Conservation (phyloP, 768 basidiomycete species). For the Macrolepiota fuliginosa region DNA sequence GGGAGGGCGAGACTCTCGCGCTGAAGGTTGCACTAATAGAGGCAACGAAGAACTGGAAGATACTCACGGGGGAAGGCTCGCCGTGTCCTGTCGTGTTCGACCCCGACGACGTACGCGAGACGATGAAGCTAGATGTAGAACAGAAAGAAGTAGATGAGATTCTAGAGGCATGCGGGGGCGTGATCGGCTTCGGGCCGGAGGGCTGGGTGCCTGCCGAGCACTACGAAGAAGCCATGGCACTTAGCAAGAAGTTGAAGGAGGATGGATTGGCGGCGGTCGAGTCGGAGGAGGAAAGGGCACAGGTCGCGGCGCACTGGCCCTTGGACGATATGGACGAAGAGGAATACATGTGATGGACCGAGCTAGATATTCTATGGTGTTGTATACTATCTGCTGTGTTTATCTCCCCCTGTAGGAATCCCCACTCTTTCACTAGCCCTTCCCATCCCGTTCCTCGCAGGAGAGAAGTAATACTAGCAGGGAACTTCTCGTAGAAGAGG, state of each 20-base stretch:
- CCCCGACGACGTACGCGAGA: conserved; percentile 39
- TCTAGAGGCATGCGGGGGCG: conserved; percentile 24
- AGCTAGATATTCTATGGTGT: no score
- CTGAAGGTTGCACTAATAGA: conserved; percentile 46
- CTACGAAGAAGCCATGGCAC: conserved; percentile 37
- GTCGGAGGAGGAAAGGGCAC: conserved; percentile 35
- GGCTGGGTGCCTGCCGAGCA: conserved; percentile 41
- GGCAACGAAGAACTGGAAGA: conserved; percentile 40
- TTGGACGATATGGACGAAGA: conserved; percentile 50
- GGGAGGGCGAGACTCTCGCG: conserved; percentile 49
- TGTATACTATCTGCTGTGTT: no score
- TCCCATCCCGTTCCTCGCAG: no score
- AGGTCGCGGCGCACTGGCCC: conserved; percentile 39
- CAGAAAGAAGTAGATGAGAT: conserved; percentile 28
- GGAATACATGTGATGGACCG: conserved; percentile 36
- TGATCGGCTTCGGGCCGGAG: conserved; percentile 35
- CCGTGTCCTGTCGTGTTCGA: conserved; percentile 49
- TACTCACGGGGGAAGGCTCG: conserved; percentile 31
- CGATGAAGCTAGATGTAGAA: conserved; percentile 32
- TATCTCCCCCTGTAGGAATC: no score
- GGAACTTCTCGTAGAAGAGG: no score
- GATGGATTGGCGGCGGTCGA: conserved; percentile 24
- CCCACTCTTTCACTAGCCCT: no score
- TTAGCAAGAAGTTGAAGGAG: conserved; percentile 32
- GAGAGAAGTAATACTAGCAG: no score